Percentiles rank a stretch among this genome's conserved stretches.
Evolutionary conservation across 2,329 filamentous ascomycete genomes (phyloP).

Genomic region (Claviceps pazoutovae): DNA sequence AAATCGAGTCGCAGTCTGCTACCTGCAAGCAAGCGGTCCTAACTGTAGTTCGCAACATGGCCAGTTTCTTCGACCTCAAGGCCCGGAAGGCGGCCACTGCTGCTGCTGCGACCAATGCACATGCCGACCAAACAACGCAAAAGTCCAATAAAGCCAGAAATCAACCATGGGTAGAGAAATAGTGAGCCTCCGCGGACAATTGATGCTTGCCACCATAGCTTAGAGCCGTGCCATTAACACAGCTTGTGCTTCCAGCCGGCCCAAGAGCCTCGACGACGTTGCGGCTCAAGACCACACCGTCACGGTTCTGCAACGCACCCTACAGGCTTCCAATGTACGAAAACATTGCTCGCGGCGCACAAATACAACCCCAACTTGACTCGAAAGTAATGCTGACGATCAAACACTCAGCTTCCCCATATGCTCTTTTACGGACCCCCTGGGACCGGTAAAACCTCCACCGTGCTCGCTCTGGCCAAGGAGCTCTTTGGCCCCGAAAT

Average conservation of each 20-base stretch:
- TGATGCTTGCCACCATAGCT: background rate
- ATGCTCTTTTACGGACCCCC: constrained; percentile 99
- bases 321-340: constrained; percentile 80
- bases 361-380: too few relatives aligned
- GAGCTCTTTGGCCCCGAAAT: constrained; percentile 94
- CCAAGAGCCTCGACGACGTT: constrained; percentile 86
- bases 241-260: constrained; percentile 46
- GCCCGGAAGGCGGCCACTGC: constrained; percentile 71
- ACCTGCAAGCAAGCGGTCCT: background rate
- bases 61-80: constrained; percentile 91
- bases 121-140: constrained; percentile 50
- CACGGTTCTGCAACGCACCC: constrained; percentile 76
- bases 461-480: constrained; percentile 90
- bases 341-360: background rate
- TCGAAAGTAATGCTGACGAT: background rate
- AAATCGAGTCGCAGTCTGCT: background rate
- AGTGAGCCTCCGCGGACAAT: constrained; percentile 42
- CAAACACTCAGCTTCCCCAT: constrained; percentile 55
- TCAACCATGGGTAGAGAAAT: constrained; percentile 99
- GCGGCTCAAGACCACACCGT: constrained; percentile 96
- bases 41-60: constrained; percentile 38
- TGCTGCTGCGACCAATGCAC: constrained; percentile 50
- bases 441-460: constrained; percentile 95
- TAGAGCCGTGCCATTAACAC: background rate
- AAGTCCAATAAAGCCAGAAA: constrained; percentile 44